phyloP scores from a whole-genome alignment of 2,329 filamentous ascomycete species.

The Aspergillus pseudoviridinutans region DNA sequence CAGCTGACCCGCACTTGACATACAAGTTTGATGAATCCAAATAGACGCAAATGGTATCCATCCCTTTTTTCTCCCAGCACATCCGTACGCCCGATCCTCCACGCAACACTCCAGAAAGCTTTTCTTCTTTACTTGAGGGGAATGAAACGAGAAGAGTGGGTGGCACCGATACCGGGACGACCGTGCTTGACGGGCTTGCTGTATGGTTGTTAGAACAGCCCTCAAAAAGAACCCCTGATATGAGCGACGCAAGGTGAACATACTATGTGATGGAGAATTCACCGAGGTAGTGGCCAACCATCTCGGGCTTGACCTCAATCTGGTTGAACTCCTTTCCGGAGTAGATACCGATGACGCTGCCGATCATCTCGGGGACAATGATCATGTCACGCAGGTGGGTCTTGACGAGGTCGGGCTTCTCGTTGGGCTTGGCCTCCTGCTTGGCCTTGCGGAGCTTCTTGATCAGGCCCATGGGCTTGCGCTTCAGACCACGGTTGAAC shows the following conservation, averaged over 20 bases:
- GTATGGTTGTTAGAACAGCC: slow-evolving; percentile 48
- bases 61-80: slow-evolving; percentile 34
- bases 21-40: slow-evolving; percentile 35
- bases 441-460: slow-evolving; percentile 99
- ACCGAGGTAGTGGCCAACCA: slow-evolving; percentile 99
- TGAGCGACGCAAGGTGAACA: slow-evolving; percentile 40
- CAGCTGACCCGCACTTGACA: slow-evolving; percentile 38
- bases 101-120: slow-evolving; percentile 36
- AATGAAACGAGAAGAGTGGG: slow-evolving; percentile 99
- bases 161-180: slow-evolving; percentile 99
- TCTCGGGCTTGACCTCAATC: slow-evolving; percentile 99
- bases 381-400: slow-evolving; percentile 99
- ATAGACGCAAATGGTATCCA: slow-evolving; percentile 28
- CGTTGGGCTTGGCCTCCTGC: slow-evolving; percentile 98
- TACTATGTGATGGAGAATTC: slow-evolving; percentile 99
- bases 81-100: slow-evolving; percentile 31
- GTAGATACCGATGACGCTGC: slow-evolving; percentile 97
- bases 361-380: slow-evolving; percentile 99
- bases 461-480: slow-evolving; percentile 99
- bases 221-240: background rate
- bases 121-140: slow-evolving; percentile 83
- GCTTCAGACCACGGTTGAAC: slow-evolving; percentile 99
- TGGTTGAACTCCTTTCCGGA: slow-evolving; percentile 99
- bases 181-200: slow-evolving; percentile 99
- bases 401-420: slow-evolving; percentile 99